A percentile compares a stretch with the other conserved stretches of the same genome.
Conservation (phyloP, 768 basidiomycete genomes). For the Suillus americanus region DNA sequence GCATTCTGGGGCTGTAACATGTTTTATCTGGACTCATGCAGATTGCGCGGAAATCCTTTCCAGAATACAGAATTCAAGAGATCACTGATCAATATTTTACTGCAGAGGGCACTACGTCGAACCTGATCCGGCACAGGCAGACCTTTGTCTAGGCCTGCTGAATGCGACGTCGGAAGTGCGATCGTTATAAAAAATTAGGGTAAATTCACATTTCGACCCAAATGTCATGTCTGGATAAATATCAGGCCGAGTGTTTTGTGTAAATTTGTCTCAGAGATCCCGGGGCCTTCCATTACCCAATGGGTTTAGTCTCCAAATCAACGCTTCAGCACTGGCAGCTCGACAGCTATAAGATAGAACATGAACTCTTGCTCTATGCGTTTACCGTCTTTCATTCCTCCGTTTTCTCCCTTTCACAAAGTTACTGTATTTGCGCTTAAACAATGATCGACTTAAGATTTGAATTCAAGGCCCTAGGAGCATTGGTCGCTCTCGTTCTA, state of each 20-base stretch:
- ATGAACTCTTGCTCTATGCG: background rate
- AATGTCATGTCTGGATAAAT: background rate
- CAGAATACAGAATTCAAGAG: no score
- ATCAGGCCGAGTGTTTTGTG: no score
- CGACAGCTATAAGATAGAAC: background rate
- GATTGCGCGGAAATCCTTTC: no score
- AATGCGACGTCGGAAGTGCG: no score
- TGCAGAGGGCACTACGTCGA: no score
- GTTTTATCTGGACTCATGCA: no score
- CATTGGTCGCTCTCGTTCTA: conserved; percentile 19
- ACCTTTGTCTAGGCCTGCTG: no score
- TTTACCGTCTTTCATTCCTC: background rate
- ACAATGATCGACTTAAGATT: conserved; percentile 8
- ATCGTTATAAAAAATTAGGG: no score
- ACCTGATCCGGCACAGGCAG: no score
- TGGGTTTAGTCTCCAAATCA: background rate
- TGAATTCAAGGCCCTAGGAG: conserved; percentile 18
- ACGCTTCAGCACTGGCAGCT: background rate
- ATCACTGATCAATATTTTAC: no score
- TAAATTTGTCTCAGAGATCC: no score
- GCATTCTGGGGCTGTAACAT: no score
- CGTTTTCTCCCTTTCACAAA: background rate
- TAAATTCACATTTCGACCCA: background rate
- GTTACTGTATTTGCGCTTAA: background rate
- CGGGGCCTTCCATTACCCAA: background rate